phyloP scores from a whole-genome alignment of 2,329 filamentous ascomycete species.

The Aspergillus proliferans region DNA sequence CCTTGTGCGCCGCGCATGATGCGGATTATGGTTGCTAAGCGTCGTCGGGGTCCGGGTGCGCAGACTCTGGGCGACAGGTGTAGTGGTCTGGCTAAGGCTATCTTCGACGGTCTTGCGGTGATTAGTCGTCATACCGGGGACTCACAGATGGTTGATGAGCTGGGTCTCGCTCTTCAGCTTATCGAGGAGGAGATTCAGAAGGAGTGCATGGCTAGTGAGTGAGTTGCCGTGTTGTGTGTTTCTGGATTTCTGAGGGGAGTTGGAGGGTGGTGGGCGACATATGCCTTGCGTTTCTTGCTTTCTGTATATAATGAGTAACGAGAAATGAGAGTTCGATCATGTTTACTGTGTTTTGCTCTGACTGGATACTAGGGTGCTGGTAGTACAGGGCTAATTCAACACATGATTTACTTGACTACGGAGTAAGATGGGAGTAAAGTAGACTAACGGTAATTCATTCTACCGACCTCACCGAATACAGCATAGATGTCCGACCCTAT shows the following conservation, averaged over 20 bases:
- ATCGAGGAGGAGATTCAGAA: slow-evolving; percentile 26
- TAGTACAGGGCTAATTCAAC: no score
- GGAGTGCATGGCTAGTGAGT: slow-evolving; percentile 16
- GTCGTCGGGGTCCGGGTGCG: slow-evolving; percentile 8
- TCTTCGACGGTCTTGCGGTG: slow-evolving; percentile 25
- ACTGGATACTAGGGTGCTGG: no score
- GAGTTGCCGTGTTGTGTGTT: neutral
- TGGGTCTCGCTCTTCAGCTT: slow-evolving; percentile 18
- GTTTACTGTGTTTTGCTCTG: no score
- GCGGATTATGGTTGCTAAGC: slow-evolving; percentile 22
- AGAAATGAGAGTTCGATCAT: no score
- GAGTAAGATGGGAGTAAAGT: no score
- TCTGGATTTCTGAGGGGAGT: neutral
- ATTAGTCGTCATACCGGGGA: slow-evolving; percentile 16
- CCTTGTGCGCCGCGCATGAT: slow-evolving; percentile 32
- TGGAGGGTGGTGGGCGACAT: neutral
- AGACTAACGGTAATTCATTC: no score
- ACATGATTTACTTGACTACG: no score
- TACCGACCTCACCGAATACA: no score
- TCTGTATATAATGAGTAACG: neutral
- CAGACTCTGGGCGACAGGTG: slow-evolving; percentile 18
- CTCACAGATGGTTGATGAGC: slow-evolving; percentile 16
- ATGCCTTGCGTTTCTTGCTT: neutral
- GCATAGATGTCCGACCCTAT: no score
- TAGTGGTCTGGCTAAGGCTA: slow-evolving; percentile 21